phyloP scores from a whole-genome alignment of 345 rosid species.

The Camelina laxa region DNA sequence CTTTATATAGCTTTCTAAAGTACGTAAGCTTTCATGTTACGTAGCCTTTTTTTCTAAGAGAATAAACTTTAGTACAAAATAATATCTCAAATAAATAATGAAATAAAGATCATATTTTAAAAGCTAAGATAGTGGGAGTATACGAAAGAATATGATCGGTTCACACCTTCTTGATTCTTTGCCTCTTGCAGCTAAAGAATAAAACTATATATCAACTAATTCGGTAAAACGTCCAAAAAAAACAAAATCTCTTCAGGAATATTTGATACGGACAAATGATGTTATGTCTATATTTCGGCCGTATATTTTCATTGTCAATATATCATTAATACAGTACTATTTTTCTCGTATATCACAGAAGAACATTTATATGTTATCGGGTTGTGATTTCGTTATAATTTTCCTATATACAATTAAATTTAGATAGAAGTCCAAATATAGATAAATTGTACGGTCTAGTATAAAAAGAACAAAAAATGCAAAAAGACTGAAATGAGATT shows the following conservation, averaged over 20 bases:
- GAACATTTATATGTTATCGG: too few species aligned
- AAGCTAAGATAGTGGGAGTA: conserved; percentile 3
- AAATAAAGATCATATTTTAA: conserved; percentile 1
- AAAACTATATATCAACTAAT: conserved; percentile 9
- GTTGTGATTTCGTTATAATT: too few species aligned
- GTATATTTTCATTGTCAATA: neutral
- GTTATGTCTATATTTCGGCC: neutral
- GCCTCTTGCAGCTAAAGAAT: conserved; percentile 34
- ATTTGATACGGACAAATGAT: conserved; percentile 29
- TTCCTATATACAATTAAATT: too few species aligned
- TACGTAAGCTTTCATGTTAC: conserved; percentile 18
- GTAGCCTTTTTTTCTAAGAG: conserved; percentile 5
- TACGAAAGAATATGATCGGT: conserved; percentile 1
- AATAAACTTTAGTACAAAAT: conserved; percentile 12
- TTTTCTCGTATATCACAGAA: too few species aligned
- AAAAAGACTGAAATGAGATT: too few species aligned
- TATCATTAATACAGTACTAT: too few species aligned
- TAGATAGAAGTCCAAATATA: too few species aligned
- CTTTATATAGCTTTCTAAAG: conserved; percentile 26
- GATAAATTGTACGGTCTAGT: too few species aligned
- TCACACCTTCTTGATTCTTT: conserved; percentile 11
- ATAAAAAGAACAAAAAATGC: too few species aligned
- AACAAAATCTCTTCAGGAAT: conserved; percentile 5
- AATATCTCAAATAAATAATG: neutral
- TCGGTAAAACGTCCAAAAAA: conserved; percentile 4